Evolutionary conservation across 805 yeast genomes (phyloP).

Genomic region (Lipomyces japonicus): DNA sequence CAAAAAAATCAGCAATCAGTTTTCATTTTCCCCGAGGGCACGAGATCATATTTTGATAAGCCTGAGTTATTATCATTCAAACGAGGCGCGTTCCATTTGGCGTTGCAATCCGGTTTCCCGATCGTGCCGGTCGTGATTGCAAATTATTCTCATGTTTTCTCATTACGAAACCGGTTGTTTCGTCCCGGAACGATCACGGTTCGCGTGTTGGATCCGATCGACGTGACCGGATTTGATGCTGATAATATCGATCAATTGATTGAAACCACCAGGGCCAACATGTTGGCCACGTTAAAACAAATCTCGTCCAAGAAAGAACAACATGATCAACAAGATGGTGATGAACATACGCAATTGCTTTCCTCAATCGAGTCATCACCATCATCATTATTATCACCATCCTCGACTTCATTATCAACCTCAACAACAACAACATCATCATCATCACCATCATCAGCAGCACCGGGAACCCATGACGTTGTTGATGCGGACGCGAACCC

Average conservation of each 20-base stretch:
- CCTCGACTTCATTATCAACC: too few species aligned
- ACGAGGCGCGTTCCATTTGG: conserved; percentile 97
- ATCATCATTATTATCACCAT: too few species aligned
- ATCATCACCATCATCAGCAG: too few species aligned
- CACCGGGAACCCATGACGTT: too few species aligned
- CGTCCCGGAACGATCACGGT: conserved; percentile 65
- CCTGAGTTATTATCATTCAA: conserved; percentile 82
- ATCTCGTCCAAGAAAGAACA: conserved; percentile 14
- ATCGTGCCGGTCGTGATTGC: conserved; percentile 83
- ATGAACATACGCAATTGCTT: conserved; percentile 2
- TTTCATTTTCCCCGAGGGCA: conserved; percentile 96
- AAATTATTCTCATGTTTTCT: conserved; percentile 73
- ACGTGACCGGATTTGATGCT: conserved; percentile 63
- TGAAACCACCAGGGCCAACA: conserved; percentile 52
- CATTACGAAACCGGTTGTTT: conserved; percentile 58
- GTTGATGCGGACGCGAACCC: too few species aligned
- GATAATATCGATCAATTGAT: conserved; percentile 67
- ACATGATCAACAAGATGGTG: background rate
- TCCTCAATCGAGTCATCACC: background rate
- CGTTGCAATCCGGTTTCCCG: conserved; percentile 87
- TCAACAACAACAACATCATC: conserved; percentile 27
- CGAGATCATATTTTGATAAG: conserved; percentile 71
- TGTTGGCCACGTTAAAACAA: conserved; percentile 42
- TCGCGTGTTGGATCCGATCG: conserved; percentile 70
- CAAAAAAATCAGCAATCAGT: conserved; percentile 65